These are phyloP conservation scores for Colletotrichum agaves DNA, from an alignment of 2,329 filamentous ascomycete genomes.

Conservation along the genomic window DNA sequence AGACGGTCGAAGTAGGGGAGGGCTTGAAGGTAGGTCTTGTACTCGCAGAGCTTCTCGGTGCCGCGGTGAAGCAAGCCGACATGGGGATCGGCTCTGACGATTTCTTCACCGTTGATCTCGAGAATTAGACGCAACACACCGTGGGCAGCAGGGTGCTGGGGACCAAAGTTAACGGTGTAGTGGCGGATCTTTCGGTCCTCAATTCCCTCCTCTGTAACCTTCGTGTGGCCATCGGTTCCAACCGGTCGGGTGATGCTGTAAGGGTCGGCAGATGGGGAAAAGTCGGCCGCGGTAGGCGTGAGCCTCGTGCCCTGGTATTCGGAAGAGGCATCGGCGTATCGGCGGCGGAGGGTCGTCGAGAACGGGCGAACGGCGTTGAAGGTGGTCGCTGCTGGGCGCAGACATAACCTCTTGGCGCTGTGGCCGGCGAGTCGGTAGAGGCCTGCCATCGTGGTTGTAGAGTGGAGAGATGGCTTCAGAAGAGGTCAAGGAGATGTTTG, in stretches of 20 bases:
- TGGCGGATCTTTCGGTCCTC: constrained; percentile 88
- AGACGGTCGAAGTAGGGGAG: constrained; percentile 98
- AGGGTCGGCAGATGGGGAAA: constrained; percentile 61
- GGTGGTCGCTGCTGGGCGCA: constrained; percentile 54
- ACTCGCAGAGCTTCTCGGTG: constrained; percentile 99
- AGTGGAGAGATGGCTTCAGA: constrained; percentile 45
- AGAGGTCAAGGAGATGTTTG: constrained; percentile 40
- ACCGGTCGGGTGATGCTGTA: constrained; percentile 58
- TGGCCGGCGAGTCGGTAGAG: constrained; percentile 79
- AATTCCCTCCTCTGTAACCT: constrained; percentile 60
- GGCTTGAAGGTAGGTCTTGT: constrained; percentile 98
- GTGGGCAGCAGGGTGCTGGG: constrained; percentile 98
- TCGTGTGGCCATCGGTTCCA: constrained; percentile 54
- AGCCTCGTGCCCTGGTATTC: constrained; percentile 68
- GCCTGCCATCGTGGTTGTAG: constrained; percentile 70
- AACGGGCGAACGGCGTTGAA: constrained; percentile 65
- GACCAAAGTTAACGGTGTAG: constrained; percentile 99
- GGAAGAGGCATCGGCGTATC: constrained; percentile 67
- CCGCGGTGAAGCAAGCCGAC: constrained; percentile 95
- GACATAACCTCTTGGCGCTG: constrained; percentile 74
- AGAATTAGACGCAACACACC: constrained; percentile 97
- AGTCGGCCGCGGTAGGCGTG: constrained; percentile 73
- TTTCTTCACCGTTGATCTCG: constrained; percentile 97
- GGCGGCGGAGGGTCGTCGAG: constrained; percentile 71
- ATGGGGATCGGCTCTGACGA: constrained; percentile 95